These are phyloP conservation scores for Paramecium primaurelia DNA, from an alignment of 73 alveolate genomes.

Conservation along the genomic window DNA sequence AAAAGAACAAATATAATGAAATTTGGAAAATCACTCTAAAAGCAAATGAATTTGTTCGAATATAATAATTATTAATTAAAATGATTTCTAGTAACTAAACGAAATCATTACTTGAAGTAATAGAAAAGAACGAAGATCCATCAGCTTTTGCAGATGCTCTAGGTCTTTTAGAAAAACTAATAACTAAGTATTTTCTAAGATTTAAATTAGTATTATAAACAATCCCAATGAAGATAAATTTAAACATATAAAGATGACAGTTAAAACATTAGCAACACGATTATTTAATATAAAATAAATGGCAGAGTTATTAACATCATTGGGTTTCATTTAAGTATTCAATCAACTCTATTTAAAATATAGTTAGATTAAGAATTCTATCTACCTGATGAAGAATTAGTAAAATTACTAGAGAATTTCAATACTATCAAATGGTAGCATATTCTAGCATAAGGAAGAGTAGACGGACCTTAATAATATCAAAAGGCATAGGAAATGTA, in stretches of 20 bases:
- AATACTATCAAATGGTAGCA: background rate
- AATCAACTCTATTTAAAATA: background rate
- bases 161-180: background rate
- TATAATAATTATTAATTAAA: background rate
- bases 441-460: background rate
- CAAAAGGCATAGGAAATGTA: background rate
- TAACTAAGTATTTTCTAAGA: background rate
- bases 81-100: background rate
- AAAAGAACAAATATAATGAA: background rate
- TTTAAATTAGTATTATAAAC: background rate
- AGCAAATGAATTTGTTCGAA: too few species aligned
- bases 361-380: background rate
- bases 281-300: background rate
- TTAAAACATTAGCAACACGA: background rate
- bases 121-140: background rate
- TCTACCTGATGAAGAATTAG: background rate
- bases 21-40: background rate
- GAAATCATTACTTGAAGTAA: background rate
- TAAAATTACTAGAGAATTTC: background rate
- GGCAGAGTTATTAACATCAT: background rate
- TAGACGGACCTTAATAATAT: background rate
- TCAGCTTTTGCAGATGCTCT: conserved; percentile 31
- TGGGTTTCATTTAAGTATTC: conserved; percentile 1
- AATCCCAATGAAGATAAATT: background rate
- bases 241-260: background rate